Evolutionary conservation across 495 filamentous ascomycete genomes (phyloP).

Genomic region (Aspergillus diversus): DNA sequence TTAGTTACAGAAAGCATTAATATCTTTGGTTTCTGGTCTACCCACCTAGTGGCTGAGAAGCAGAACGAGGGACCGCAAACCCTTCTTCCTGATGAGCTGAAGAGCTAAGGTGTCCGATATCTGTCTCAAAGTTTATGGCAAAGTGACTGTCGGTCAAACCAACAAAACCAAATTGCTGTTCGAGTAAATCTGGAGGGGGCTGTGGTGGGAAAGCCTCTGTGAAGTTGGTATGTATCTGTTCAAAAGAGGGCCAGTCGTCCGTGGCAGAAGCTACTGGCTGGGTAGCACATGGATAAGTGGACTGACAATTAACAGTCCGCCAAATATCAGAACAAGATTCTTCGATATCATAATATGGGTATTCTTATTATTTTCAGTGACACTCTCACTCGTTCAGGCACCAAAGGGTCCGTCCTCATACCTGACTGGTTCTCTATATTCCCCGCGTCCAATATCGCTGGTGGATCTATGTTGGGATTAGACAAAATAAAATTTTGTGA

Average conservation of each 20-base stretch:
- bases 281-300: not conserved
- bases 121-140: not conserved
- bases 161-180: not conserved
- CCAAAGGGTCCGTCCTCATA: not conserved
- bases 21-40: not conserved
- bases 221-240: not conserved
- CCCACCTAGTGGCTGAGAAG: not conserved
- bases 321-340: not conserved
- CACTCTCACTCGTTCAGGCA: not conserved
- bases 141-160: not conserved
- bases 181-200: not conserved
- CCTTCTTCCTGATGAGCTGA: not conserved
- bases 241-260: not conserved
- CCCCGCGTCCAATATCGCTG: not conserved
- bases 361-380: not conserved
- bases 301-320: not conserved
- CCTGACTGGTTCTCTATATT: not conserved
- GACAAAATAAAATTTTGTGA: not conserved
- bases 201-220: not conserved
- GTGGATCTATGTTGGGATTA: not conserved
- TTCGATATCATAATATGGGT: not conserved
- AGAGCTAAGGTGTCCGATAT: not conserved
- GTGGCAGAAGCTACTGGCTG: not conserved
- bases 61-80: not conserved
- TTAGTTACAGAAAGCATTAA: not conserved